Evolutionary conservation across 768 basidiomycete species (phyloP), one percentile per base, ranked within the genome.

Genomic region (Russula griseocarnosa): DNA sequence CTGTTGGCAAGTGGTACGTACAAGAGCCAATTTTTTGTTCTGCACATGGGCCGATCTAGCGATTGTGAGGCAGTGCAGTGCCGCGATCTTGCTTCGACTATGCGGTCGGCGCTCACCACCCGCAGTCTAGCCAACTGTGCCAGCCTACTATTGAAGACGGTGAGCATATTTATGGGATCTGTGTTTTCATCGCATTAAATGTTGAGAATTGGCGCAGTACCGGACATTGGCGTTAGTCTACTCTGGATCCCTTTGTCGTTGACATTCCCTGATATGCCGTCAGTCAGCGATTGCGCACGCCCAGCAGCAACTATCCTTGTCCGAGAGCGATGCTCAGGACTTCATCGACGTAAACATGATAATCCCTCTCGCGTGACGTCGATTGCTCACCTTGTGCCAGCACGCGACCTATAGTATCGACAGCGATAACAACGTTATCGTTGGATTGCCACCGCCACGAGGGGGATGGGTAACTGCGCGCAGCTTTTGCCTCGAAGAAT

Each of bases 1-100:
- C 64, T 83, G n/a, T 69, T 83, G 24, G 80, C 81, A 1, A 79
- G 80, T 57, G 79, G 82, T 81, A 58, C 18, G 65, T 20, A 14
- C 18, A 11, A 28, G 11, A 10, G 54, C 11, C 7, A n/a, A 34
- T 9, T n/a, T 9, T n/a, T 1, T 30, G 28, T 50, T 14, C 22
- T 2, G 3, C 14, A 5, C 28, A 22, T 32, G 7, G 14, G 22
- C 16, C 40, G 14, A 11, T 36, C 52, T 14, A 34, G 42, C 34
- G 14, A 47, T 61, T 47, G n/a, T 16, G 42, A 26, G 18, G 18
- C 47, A 67, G 67, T 62, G n/a, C 67, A 61, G n/a, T 40, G 49
- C 26, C 61, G 65, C n/a, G 65, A 68, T 32, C 55, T 68, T 40
- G 62, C 57, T 24, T 49, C 28, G 16, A 54, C 58, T 42, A 66